Percentiles rank a stretch among this genome's conserved stretches.
These are phyloP conservation scores for Pluteus cervinus DNA, from an alignment of 768 basidiomycete genomes.

Conservation along the genomic window DNA sequence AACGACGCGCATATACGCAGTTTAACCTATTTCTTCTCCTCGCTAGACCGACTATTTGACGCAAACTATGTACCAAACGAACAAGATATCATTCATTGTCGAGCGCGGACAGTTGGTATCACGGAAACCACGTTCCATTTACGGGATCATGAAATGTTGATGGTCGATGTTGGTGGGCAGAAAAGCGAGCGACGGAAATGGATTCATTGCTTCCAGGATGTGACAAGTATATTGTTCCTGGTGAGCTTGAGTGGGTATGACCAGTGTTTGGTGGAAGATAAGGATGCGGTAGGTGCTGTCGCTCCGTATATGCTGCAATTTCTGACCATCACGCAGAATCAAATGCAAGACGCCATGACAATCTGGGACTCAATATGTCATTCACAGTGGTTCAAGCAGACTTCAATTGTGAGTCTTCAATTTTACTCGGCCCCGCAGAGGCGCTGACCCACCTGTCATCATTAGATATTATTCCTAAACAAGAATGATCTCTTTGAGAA, in stretches of 20 bases:
- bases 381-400: conserved; percentile 94
- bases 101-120: conserved; percentile 87
- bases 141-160: conserved; percentile 76
- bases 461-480: conserved; percentile 91
- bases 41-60: conserved; percentile 75
- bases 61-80: conserved; percentile 68
- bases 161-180: conserved; percentile 94
- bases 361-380: conserved; percentile 99
- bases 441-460: conserved; percentile 2
- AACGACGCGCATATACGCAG: too few species aligned
- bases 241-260: conserved; percentile 92
- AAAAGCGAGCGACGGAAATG: conserved; percentile 91
- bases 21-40: conserved; percentile 69
- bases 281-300: conserved; percentile 62
- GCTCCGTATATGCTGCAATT: background rate
- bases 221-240: conserved; percentile 88
- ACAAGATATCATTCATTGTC: conserved; percentile 82
- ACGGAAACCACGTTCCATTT: conserved; percentile 82
- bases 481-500: conserved; percentile 91
- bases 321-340: conserved; percentile 51
- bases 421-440: background rate
- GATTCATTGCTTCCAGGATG: conserved; percentile 95
- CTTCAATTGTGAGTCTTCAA: conserved; percentile 66
- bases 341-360: conserved; percentile 99
- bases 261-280: conserved; percentile 90